Evolutionary conservation across 2,329 filamentous ascomycete genomes (phyloP), one percentile per base, ranked within the genome.

Genomic region (Colletotrichum kahawae): DNA sequence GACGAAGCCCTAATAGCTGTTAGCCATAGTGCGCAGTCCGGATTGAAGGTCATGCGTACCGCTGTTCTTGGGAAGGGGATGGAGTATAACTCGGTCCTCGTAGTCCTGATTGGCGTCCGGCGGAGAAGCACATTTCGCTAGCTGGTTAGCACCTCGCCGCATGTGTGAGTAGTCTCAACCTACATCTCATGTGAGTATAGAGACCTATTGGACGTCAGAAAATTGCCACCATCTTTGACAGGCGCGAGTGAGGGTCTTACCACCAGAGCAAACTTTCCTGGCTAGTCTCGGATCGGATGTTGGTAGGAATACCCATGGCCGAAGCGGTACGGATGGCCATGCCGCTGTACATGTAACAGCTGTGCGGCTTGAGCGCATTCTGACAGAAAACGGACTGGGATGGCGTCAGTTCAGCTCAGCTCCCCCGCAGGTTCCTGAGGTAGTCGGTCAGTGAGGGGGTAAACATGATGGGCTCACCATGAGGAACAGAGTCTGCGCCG

Each of bases 291-390:
- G 72, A 77, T 27, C 64, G 73, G 5, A 65, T 67, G 10, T 70
- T 76, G 10, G 78, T 81, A 5, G 81, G 80, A 7, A 82, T 76
- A 6, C 82, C 82, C 67, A 83, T 82, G 13, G 82, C 82, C 4
- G 82, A 77, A 4, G 82, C 82, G 21, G 82, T 82, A 34, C 82
- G 76, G 5, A 81, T 80, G 63, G 82, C 82, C 80, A 82, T 83
- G 4, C 82, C 82, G 68, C 80, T 82, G 70, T 83, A 82, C 79
- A 83, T 81, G 75, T 81, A 83, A 71, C 81, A 83, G 70, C 79
- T 80, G 76, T 84, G 82, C 12, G 81, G 81, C 33, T 81, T 81
- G 27, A 83, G 59, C 7, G 82, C 81, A 68, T 83, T 81, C 68
- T 83, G 82, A 56, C 80, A 82, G 64, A 81, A 83, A 13, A 82